Evolutionary conservation across 768 basidiomycete genomes (phyloP).

Genomic region (Collybia sordida): DNA sequence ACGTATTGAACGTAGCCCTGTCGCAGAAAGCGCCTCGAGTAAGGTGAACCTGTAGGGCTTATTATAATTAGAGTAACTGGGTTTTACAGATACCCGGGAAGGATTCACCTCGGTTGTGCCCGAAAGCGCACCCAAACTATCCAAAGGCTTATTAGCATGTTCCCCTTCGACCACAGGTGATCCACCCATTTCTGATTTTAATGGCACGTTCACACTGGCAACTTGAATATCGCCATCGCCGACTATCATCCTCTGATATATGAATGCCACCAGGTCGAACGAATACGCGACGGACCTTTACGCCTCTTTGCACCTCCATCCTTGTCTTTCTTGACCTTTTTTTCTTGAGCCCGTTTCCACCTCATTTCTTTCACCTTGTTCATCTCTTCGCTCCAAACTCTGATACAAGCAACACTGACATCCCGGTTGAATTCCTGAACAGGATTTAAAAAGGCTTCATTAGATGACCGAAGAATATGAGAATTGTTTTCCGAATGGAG

Average conservation of each 20-base stretch:
- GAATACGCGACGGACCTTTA: slow-evolving; percentile 36
- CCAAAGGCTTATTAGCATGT: slow-evolving; percentile 2
- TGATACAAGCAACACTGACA: slow-evolving; percentile 86
- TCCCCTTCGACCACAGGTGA: background rate
- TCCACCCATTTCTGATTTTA: slow-evolving; percentile 2
- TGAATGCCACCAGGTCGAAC: too few species aligned
- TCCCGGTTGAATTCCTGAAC: slow-evolving; percentile 99
- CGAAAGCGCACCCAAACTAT: background rate
- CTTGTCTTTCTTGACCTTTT: slow-evolving; percentile 41
- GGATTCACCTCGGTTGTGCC: slow-evolving; percentile 16
- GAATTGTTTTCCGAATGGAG: slow-evolving; percentile 83
- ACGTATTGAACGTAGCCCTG: slow-evolving; percentile 92
- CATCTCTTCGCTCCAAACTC: slow-evolving; percentile 79
- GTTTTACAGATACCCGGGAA: background rate
- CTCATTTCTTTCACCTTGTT: slow-evolving; percentile 61
- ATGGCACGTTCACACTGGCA: background rate
- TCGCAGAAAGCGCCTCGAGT: slow-evolving; percentile 93
- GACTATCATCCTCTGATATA: too few species aligned
- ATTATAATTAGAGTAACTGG: background rate
- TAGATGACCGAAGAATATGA: slow-evolving; percentile 74
- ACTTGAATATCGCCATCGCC: too few species aligned
- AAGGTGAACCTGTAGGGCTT: slow-evolving; percentile 68
- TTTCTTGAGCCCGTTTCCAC: slow-evolving; percentile 56
- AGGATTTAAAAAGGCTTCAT: slow-evolving; percentile 94
- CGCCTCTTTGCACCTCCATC: slow-evolving; percentile 38